phyloP scores from a whole-genome alignment of 2,329 filamentous ascomycete genomes.

The Penicillium sp. region DNA sequence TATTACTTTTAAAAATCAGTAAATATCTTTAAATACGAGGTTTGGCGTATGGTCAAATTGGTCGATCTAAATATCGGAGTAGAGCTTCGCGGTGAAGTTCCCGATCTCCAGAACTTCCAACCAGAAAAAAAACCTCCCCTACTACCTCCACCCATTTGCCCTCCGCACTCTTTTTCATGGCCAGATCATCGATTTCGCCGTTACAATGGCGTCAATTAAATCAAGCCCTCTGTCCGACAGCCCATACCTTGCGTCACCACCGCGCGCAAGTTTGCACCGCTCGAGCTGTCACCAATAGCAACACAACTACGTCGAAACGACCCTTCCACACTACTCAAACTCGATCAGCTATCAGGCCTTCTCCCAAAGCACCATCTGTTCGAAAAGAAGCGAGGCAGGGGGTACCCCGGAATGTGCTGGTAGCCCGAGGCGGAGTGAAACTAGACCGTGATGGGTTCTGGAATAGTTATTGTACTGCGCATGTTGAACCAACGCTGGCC shows the following conservation, averaged over 20 bases:
- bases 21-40: not conserved
- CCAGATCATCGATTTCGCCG: conserved; percentile 14
- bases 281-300: not conserved
- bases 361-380: not conserved
- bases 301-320: not conserved
- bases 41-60: not conserved
- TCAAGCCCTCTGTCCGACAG: not conserved
- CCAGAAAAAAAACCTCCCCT: conserved; percentile 6
- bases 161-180: conserved; percentile 10
- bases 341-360: not conserved
- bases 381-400: not conserved
- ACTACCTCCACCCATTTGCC: not conserved
- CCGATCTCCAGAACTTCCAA: conserved; percentile 12
- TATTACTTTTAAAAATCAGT: not conserved
- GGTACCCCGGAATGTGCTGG: not conserved
- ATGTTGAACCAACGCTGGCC: not conserved
- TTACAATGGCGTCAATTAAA: conserved; percentile 16
- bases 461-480: not conserved
- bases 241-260: not conserved
- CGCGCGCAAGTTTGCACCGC: not conserved
- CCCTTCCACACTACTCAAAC: conserved; percentile 14
- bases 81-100: not conserved
- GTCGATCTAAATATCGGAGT: not conserved
- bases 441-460: conserved; percentile 2
- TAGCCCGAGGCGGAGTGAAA: not conserved